Evolutionary conservation across 2,329 filamentous ascomycete species (phyloP).

Genomic region (Catunica adiposa): DNA sequence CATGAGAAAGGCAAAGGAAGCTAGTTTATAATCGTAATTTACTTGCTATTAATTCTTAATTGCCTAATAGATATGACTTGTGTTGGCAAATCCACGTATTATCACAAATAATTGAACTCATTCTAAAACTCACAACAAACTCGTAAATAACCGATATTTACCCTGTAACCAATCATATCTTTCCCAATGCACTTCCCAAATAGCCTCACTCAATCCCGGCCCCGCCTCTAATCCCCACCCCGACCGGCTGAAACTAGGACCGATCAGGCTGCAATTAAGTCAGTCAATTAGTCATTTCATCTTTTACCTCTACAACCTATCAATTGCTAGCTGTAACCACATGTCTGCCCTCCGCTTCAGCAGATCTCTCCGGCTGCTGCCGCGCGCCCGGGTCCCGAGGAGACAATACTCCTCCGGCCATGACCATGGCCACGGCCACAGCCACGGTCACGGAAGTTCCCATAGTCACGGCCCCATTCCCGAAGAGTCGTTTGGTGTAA

Average conservation of each 20-base stretch:
- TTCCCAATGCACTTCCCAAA: neutral
- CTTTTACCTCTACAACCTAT: too few relatives aligned
- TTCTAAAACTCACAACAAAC: too few relatives aligned
- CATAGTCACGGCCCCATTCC: slow-evolving; percentile 28
- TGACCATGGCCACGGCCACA: slow-evolving; percentile 28
- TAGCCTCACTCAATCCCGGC: neutral
- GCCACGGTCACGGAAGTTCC: slow-evolving; percentile 26
- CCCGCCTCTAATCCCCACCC: neutral
- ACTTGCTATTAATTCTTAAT: too few relatives aligned
- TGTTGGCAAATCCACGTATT: too few relatives aligned
- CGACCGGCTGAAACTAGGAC: neutral
- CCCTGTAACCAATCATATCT: neutral
- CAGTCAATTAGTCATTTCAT: neutral
- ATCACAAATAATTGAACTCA: too few relatives aligned
- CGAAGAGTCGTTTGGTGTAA: slow-evolving; percentile 39
- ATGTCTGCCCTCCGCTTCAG: slow-evolving; percentile 25
- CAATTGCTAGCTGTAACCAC: neutral
- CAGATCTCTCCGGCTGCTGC: slow-evolving; percentile 25
- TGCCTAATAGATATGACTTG: too few relatives aligned
- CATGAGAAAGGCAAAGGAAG: too few relatives aligned
- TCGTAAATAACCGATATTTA: neutral
- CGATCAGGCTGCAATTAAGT: neutral
- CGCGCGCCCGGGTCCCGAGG: slow-evolving; percentile 21
- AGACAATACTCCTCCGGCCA: slow-evolving; percentile 34
- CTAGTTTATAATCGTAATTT: too few relatives aligned